Evolutionary conservation across 2,329 filamentous ascomycete genomes (phyloP).

Genomic region (Beauveria rudraprayagi): DNA sequence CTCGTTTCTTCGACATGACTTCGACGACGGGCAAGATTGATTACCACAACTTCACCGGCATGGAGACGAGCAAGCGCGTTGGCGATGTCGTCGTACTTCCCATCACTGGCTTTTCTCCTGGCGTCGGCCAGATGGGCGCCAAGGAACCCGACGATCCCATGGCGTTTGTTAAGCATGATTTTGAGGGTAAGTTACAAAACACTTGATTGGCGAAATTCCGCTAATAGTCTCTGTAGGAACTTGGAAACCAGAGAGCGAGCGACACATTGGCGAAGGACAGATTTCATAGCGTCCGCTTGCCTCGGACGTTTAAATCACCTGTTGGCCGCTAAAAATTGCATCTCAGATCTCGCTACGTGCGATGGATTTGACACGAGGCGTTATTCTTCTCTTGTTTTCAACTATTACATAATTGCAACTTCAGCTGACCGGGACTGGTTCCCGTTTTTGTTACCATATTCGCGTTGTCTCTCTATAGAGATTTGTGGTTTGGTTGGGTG

Average conservation of each 20-base stretch:
- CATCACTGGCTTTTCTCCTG: constrained; percentile 95
- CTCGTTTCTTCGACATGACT: constrained; percentile 75
- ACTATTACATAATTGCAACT: constrained; percentile 6
- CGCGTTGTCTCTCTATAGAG: background rate
- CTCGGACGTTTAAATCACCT: background rate
- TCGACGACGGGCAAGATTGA: constrained; percentile 66
- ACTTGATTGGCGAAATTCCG: background rate
- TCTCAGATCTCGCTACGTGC: constrained; percentile 2
- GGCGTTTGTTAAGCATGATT: constrained; percentile 96
- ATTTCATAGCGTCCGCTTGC: background rate
- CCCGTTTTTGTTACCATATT: background rate
- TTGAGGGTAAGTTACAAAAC: constrained; percentile 61
- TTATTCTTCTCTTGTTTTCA: constrained; percentile 8
- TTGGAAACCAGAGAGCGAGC: constrained; percentile 66
- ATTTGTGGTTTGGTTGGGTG: background rate
- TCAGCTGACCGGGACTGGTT: background rate
- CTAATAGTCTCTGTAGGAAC: constrained; percentile 44
- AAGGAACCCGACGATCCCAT: constrained; percentile 83
- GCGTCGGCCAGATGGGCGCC: constrained; percentile 87
- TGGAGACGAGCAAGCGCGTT: constrained; percentile 73
- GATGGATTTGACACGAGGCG: constrained; percentile 6
- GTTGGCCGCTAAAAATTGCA: constrained; percentile 2
- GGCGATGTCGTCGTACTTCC: constrained; percentile 90
- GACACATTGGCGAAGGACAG: constrained; percentile 54
- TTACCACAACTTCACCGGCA: constrained; percentile 83